Evolutionary conservation across 768 basidiomycete species (phyloP).

Genomic region (Agaricus subrufescens): DNA sequence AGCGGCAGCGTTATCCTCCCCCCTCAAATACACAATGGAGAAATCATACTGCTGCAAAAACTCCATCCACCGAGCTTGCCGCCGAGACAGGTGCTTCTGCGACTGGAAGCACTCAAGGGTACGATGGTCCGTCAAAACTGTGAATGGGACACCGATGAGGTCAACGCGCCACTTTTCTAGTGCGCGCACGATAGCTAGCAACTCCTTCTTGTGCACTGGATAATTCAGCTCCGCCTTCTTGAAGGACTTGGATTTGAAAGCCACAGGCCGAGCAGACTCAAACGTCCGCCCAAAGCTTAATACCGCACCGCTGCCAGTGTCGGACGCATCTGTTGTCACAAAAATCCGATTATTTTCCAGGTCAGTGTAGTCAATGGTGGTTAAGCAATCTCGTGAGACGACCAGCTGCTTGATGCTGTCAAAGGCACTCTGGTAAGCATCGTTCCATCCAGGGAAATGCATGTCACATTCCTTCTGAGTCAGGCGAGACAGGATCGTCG

Average conservation of each 20-base stretch:
- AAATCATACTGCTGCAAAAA: conserved; percentile 16
- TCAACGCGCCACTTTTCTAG: conserved; percentile 20
- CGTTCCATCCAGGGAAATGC: conserved; percentile 7
- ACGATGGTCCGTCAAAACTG: conserved; percentile 30
- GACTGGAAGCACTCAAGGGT: conserved; percentile 25
- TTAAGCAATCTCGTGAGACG: conserved; percentile 6
- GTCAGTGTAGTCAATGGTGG: conserved; percentile 10
- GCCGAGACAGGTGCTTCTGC: conserved; percentile 25
- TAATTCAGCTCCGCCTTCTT: conserved; percentile 26
- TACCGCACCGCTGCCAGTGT: conserved; percentile 20
- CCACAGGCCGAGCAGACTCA: conserved; percentile 26
- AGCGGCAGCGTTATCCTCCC: too few species aligned
- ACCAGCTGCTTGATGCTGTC: conserved; percentile 12
- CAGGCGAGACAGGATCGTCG: background rate
- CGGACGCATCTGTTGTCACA: conserved; percentile 25
- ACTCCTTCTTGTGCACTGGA: conserved; percentile 30
- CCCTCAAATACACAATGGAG: too few species aligned
- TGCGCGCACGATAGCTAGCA: conserved; percentile 28
- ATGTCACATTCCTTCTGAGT: background rate
- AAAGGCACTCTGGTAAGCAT: conserved; percentile 17
- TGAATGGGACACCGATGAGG: conserved; percentile 15
- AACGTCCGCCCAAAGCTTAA: conserved; percentile 24
- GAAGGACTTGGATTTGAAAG: conserved; percentile 21
- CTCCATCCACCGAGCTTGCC: conserved; percentile 27
- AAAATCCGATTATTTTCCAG: conserved; percentile 23